Evolutionary conservation across 352 stramenopile genomes (phyloP), one percentile per base, ranked within the genome.

Genomic region (Phytophthora hybrid): DNA sequence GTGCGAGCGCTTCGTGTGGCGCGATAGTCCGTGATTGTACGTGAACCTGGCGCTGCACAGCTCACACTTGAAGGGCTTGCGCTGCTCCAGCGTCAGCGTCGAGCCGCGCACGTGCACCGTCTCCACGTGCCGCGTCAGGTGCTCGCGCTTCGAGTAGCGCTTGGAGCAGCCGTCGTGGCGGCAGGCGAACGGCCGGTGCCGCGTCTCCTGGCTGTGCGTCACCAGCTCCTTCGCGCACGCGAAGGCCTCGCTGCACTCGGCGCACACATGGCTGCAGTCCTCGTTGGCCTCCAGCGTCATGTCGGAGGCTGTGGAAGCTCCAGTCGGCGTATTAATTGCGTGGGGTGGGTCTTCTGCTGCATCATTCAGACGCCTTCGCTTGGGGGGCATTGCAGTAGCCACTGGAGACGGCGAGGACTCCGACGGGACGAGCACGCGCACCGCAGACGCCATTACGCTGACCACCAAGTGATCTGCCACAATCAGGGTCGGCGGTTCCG

Each of bases 1-100:
- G 59, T 92, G 76, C 6, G 82, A 87, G 41, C 76, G 78, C 23
- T 88, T 78, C 39, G 63, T 69, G 64, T 95, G 87, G 0, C 87
- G 78, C 37, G 64, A 78, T 0, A 95, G 69, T 0, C 81, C 89
- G 59, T 95, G 89, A 26, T 88, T 93, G 78, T 94, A 93, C 14
- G 79, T 72, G 55, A 92, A 94, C 7, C 74, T 70, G 14, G 82
- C 83, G 13, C 80, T 39, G 56, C 87, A 94, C 5, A 93, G 63
- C 26, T 83, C 68, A 56, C 87, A 94, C 1, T 71, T 69, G 64
- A 89, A 92, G 3, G 71, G 82, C 52, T 92, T 92, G n/a, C 59
- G 63, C 37, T 77, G 44, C 26, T 80, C 59, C 46, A 62, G 23
- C n/a, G 39, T 47, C 41, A 72, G 66, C 5, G 44, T 62, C 0